Percentiles rank a stretch among this genome's conserved stretches.
phyloP scores from a whole-genome alignment of 1,284 basidiomycete genomes.

The Heterobasidion occidentale region DNA sequence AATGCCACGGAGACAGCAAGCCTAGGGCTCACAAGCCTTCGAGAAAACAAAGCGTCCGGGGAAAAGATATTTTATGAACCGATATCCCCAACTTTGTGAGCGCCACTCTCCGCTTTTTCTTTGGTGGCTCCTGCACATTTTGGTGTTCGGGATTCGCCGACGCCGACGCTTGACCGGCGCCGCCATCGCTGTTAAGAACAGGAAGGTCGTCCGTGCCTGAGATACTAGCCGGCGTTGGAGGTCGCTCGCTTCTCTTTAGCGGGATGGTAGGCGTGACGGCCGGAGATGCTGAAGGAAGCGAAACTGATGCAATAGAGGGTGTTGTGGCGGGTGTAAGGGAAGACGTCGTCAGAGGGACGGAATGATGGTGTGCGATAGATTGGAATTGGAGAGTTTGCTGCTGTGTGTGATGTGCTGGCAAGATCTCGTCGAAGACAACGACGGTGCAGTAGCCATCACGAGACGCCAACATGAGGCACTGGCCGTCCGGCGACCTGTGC shows the following conservation, averaged over 20 bases:
- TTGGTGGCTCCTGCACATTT: constrained; percentile 38
- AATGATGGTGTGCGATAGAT: constrained; percentile 79
- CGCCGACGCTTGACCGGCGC: neutral
- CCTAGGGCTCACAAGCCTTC: too few relatives aligned
- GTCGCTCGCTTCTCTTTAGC: constrained; percentile 46
- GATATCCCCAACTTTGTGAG: constrained; percentile 68
- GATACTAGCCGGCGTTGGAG: constrained; percentile 43
- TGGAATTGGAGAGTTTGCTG: constrained; percentile 83
- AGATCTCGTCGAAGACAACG: constrained; percentile 85
- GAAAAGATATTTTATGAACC: constrained; percentile 22
- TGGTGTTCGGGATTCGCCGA: constrained; percentile 9
- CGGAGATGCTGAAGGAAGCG: constrained; percentile 26
- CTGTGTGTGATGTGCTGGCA: constrained; percentile 80
- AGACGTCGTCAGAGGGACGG: constrained; percentile 46
- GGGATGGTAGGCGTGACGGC: constrained; percentile 36
- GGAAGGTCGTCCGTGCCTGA: constrained; percentile 24
- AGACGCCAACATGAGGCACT: constrained; percentile 86
- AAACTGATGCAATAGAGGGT: constrained; percentile 29
- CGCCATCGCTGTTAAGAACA: constrained; percentile 1
- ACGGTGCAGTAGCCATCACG: constrained; percentile 97
- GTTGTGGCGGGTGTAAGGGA: constrained; percentile 28
- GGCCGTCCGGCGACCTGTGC: constrained; percentile 89
- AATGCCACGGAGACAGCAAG: too few relatives aligned
- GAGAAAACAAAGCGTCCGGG: neutral
- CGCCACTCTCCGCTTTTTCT: constrained; percentile 85